Base-by-base conservation (phyloP, 495 filamentous ascomycete species). In the Penicillium pulvis region DNA sequence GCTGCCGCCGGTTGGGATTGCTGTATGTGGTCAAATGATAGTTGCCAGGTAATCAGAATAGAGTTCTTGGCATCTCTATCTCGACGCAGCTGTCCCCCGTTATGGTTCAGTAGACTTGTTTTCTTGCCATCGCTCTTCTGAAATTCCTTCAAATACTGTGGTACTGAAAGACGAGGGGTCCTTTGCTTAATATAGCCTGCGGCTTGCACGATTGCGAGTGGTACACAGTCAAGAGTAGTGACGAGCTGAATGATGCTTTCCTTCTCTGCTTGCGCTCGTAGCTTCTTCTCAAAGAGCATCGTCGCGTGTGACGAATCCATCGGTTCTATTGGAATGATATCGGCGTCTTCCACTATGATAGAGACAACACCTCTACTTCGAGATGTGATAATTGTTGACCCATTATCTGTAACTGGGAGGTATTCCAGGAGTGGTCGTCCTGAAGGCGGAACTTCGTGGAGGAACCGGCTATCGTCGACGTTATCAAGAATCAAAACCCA, bases 21-120 rank as follows among this genome's bases (percentile, higher is more conserved):
- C 11, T 55, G 68, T 19, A 82, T 74, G 54, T 77, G 49, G 10
- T 80, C 68, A 51, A 82, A 83, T n/a, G 74, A 79, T 46, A 81
- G 74, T 51, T 78, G 71, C 75, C 69, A 80, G 23, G 75, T 81
- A 20, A 67, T 58, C 26, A 80, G 62, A 41, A 81, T 75, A 8
- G 75, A 78, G 55, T 79, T 81, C 30, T 68, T 62, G 4, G 70
- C 71, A 45, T 70, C 58, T 28, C 45, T 17, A 51, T 81, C 80
- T 63, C 79, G 62, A 39, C 76, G 71, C 20, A 69, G 59, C 10
- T 11, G 59, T 20, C 62, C 66, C 12, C 50, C 59, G 39, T 79
- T 62, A n/a, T 64, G 56, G 41, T 75, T 53, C 6, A 82, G 59
- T 81, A 69, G 58, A 57, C 64, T 33, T 56, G 57, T 64, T 35